Base-by-base conservation (phyloP, 768 basidiomycete species). In the Kwoniella mangroviensis region DNA sequence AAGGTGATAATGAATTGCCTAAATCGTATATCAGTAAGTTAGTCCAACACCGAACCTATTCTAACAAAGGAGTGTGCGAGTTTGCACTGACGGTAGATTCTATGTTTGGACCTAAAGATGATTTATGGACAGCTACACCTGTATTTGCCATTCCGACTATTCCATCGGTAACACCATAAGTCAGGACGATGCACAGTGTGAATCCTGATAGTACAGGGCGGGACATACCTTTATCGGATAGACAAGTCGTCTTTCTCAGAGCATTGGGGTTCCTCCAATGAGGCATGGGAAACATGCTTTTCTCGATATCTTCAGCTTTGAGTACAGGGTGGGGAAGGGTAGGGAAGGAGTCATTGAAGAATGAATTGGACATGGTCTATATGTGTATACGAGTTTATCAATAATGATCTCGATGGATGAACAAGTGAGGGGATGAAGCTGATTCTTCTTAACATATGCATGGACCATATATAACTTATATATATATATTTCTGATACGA, bases 1-100 rank as follows among this genome's bases (percentile, higher is more conserved):
- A 9, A 71, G 65, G 51, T 65, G 69, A 57, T 71, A 71, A 59
- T 71, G 69, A 45, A 66, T 71, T 12, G 57, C 55, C 69, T 71
- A 26, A 9, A 34, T 10, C n/a, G 7, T 19, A 4, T 12, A 10
- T 15, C 21, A 56, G 22, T 7, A n/a, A n/a, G 13, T 12, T 22
- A 3, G 45, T 17, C 45, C 19, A 15, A 4, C 19, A 12, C 11
- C 45, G 45, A 19, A 13, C 45, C 45, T 49, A 49, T 13, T 49
- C 34, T 34, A 34, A 5, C 4, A 49, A 19, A 49, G 45, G 45
- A 1, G 13, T 15, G 45, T 15, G 19, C 13, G 5, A 17, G 3
- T 15, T 19, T 15, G 15, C 45, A 65, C 63, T 28, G 24, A 65
- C 63, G 34, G 52, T 65, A 19, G 63, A 65, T 43, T 54, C 51